Conservation (phyloP, 352 stramenopile genomes). For the Pythium rishiriense region DNA sequence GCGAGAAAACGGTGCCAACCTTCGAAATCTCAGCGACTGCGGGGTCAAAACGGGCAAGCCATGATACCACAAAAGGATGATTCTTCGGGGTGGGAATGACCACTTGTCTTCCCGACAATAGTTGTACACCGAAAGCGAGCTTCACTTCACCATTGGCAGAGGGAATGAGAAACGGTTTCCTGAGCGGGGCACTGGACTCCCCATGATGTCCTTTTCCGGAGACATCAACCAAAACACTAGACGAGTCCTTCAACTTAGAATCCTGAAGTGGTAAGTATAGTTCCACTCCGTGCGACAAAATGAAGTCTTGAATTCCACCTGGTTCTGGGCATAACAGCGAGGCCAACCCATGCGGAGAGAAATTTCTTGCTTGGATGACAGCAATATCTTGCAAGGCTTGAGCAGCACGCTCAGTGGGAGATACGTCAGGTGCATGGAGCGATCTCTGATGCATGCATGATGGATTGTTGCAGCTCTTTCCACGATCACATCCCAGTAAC, state of each 20-base stretch:
- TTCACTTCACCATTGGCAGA: slow-evolving; percentile 8
- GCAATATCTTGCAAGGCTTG: slow-evolving; percentile 47
- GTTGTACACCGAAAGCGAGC: slow-evolving; percentile 38
- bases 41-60: slow-evolving; percentile 41
- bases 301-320: slow-evolving; percentile 39
- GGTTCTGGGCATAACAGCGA: slow-evolving; percentile 40
- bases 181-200: slow-evolving; percentile 38
- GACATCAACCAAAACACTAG: slow-evolving; percentile 43
- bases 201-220: slow-evolving; percentile 51
- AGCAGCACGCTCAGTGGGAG: slow-evolving; percentile 47
- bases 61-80: slow-evolving; percentile 34
- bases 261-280: slow-evolving; percentile 72
- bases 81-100: background rate
- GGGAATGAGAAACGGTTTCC: slow-evolving; percentile 60
- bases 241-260: slow-evolving; percentile 1
- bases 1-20: background rate
- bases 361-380: slow-evolving; percentile 33
- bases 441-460: slow-evolving; percentile 36
- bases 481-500: slow-evolving; percentile 21
- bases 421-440: slow-evolving; percentile 19
- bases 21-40: background rate
- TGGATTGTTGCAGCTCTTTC: slow-evolving; percentile 36
- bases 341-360: slow-evolving; percentile 39
- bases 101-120: slow-evolving; percentile 36
- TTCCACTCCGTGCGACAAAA: slow-evolving; percentile 39